Percentiles rank a stretch among this genome's conserved stretches.
These are phyloP conservation scores for Kluyveromyces nonfermentans DNA, from an alignment of 805 yeast species.

Conservation along the genomic window DNA sequence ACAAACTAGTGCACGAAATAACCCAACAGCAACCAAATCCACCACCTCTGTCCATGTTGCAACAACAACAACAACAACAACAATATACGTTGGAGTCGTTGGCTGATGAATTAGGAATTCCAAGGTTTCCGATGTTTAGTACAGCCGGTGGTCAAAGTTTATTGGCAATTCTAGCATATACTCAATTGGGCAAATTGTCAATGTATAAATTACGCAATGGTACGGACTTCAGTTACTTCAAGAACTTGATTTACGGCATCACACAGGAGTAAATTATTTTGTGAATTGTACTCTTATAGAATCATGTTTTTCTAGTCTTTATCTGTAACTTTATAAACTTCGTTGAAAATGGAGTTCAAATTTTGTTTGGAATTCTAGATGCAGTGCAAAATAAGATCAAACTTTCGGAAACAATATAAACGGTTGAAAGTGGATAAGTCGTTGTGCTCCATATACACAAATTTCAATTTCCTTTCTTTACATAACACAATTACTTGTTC, in stretches of 20 bases:
- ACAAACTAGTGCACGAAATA: constrained; percentile 26
- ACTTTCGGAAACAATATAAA: no score
- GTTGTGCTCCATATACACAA: no score
- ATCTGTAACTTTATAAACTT: not conserved
- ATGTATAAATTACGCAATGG: constrained; percentile 29
- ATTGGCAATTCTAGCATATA: constrained; percentile 54
- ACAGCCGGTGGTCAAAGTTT: constrained; percentile 58
- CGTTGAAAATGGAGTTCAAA: not conserved
- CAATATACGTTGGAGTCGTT: constrained; percentile 40
- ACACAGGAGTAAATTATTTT: constrained; percentile 16
- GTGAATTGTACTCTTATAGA: not conserved
- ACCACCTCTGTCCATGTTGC: constrained; percentile 8
- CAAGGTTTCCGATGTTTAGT: constrained; percentile 44
- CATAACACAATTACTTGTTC: no score
- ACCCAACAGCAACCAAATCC: constrained; percentile 17
- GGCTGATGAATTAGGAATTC: constrained; percentile 63
- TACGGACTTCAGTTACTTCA: constrained; percentile 31
- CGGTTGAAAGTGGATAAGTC: no score
- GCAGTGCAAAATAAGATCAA: no score
- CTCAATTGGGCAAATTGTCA: constrained; percentile 38
- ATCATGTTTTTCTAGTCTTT: not conserved
- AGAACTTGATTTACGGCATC: constrained; percentile 46
- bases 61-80: constrained; percentile 8
- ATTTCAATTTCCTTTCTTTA: no score
- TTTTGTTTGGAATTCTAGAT: no score